A percentile compares a stretch with the other conserved stretches of the same genome.
phyloP scores from a whole-genome alignment of 1,284 basidiomycete species.

The Cystobasidiaceae sp. region DNA sequence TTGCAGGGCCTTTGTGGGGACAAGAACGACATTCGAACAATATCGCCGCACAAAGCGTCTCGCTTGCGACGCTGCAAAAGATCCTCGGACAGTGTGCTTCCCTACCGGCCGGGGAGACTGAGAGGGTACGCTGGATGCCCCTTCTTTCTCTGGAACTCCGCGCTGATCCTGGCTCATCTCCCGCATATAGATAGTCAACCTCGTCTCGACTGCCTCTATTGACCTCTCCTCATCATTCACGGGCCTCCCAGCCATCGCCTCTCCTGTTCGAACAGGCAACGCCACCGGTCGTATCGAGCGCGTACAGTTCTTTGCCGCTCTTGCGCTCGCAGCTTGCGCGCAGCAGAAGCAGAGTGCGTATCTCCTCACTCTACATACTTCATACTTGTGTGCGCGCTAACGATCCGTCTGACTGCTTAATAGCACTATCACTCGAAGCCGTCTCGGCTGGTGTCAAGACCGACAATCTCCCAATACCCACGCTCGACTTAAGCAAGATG shows the following conservation, averaged over 20 bases:
- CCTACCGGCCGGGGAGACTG: conserved; percentile 11
- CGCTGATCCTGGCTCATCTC: neutral
- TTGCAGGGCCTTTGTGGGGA: too few relatives aligned
- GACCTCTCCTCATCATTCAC: neutral
- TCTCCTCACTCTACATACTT: neutral
- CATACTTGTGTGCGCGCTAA: neutral
- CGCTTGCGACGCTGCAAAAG: conserved; percentile 15
- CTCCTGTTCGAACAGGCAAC: neutral
- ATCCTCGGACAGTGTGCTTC: neutral
- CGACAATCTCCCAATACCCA: conserved; percentile 10
- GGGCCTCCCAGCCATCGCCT: neutral
- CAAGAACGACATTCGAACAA: too few relatives aligned
- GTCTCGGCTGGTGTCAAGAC: neutral
- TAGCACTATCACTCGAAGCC: neutral
- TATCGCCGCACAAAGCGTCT: neutral
- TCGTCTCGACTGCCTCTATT: conserved; percentile 1
- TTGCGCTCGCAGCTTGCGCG: conserved; percentile 78
- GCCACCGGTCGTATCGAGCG: conserved; percentile 59
- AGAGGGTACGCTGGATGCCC: conserved; percentile 1
- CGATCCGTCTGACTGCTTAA: neutral
- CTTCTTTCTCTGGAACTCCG: neutral
- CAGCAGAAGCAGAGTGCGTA: conserved; percentile 49
- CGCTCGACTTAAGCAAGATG: neutral
- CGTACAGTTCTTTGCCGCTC: conserved; percentile 79
- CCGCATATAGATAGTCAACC: conserved; percentile 22